Evolutionary conservation across 1,284 basidiomycete genomes (phyloP).

Genomic region (Ceratorhiza oryzae-sativae): DNA sequence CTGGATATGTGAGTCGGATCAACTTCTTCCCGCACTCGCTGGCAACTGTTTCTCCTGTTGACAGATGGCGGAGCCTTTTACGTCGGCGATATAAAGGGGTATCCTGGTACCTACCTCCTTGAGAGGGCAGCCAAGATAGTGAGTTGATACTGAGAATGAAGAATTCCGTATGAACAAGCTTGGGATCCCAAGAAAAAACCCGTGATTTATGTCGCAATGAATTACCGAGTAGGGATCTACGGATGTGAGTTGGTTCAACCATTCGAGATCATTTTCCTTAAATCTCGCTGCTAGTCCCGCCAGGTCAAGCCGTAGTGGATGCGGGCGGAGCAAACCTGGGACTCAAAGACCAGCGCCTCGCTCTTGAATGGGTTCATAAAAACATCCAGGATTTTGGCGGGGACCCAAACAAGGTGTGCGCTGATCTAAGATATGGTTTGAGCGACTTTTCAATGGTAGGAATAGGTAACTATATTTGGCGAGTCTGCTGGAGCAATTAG

Average conservation of each 20-base stretch:
- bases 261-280: conserved; percentile 47
- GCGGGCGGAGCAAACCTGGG: conserved; percentile 48
- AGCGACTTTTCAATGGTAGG: not conserved
- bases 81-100: not conserved
- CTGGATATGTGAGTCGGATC: conserved; percentile 28
- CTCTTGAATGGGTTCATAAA: conserved; percentile 57
- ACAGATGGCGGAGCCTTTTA: conserved; percentile 31
- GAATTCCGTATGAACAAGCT: too few species aligned
- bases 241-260: conserved; percentile 34
- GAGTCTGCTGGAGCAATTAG: conserved; percentile 47
- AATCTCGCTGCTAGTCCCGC: conserved; percentile 46
- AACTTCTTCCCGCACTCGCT: not conserved
- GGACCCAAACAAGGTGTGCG: conserved; percentile 49
- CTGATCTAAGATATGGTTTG: not conserved
- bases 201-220: conserved; percentile 48
- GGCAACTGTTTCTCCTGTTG: not conserved
- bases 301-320: conserved; percentile 45
- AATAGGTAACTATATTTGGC: conserved; percentile 44
- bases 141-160: too few species aligned
- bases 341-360: conserved; percentile 54
- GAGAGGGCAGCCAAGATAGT: not conserved
- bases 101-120: conserved; percentile 2
- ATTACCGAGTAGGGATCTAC: conserved; percentile 45
- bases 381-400: conserved; percentile 58
- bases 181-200: conserved; percentile 42